Base-by-base conservation (phyloP, 768 basidiomycete genomes). In the Auriculariales sp. region DNA sequence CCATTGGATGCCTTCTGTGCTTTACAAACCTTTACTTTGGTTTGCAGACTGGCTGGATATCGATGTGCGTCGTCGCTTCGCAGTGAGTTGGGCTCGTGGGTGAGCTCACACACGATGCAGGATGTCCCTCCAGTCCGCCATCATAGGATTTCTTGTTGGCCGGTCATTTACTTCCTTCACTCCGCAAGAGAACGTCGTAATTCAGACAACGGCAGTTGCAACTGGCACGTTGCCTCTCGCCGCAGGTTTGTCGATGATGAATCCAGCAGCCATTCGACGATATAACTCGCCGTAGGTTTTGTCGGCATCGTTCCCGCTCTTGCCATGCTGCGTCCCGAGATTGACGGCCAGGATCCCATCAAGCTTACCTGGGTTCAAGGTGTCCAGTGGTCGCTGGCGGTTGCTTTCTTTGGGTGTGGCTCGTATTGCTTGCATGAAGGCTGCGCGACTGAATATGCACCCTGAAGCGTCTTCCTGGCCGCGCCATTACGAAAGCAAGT, bases 401-500 rank as follows among this genome's bases (percentile, higher is more conserved):
- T 94, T 25, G 93, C 93, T 3, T 98, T 92, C 68, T 98, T 97
- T 65, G 94, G 93, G 77, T 83, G 52, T 45, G 61, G 36, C 55
- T 48, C 11, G 1, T 30, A 25, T 11, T 28, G 34, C 15, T 11
- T 47, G 22, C 19, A 11, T 28, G 17, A 36, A 29, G 9, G 44
- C 33, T 55, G 24, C 57, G 47, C 32, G 50, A 56, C 31, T 19
- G 6, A 19, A 10, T 50, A n/a, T n/a, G n/a, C n/a, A n/a, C n/a
- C n/a, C n/a, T n/a, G n/a, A n/a, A 88, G 87, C 3, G 93, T 97
- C n/a, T 94, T 97, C 63, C 71, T 98, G 34, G 94, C 94, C 1
- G 90, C 92, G 14, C 94, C 93, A 5, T 75, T 98, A 27, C 79
- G 94, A 44, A 87, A 88, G 60, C 92, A 95, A 78, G 91, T 94